Conservation (phyloP, 805 yeast genomes). For the Kodamaea neixiangensis region DNA sequence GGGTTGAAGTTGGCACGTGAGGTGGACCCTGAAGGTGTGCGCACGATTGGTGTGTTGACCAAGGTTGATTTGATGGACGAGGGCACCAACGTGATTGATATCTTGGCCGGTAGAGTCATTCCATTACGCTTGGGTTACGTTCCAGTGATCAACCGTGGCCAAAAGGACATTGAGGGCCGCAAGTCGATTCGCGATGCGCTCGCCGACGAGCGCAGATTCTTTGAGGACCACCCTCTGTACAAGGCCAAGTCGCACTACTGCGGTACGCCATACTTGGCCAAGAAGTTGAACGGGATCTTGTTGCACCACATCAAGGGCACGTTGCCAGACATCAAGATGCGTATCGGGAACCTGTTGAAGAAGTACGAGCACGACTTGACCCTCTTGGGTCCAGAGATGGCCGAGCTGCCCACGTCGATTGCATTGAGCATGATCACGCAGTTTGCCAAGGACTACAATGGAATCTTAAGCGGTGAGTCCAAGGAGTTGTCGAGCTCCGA, state of each 20-base stretch:
- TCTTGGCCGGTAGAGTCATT: slow-evolving; percentile 91
- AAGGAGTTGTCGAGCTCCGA: slow-evolving; percentile 87
- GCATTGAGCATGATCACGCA: slow-evolving; percentile 90
- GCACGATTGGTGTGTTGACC: slow-evolving; percentile 96
- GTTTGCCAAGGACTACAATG: slow-evolving; percentile 87
- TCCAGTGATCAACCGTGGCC: slow-evolving; percentile 86
- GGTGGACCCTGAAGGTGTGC: slow-evolving; percentile 93
- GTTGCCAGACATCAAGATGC: slow-evolving; percentile 86
- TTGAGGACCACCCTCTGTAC: slow-evolving; percentile 88
- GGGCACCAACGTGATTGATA: slow-evolving; percentile 96
- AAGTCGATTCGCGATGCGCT: slow-evolving; percentile 89
- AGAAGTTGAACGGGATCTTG: slow-evolving; percentile 83
- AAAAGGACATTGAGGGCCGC: slow-evolving; percentile 86
- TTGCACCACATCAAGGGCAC: slow-evolving; percentile 70
- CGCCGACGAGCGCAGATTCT: slow-evolving; percentile 74
- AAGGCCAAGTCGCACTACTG: slow-evolving; percentile 92
- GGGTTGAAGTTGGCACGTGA: slow-evolving; percentile 95
- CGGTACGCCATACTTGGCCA: slow-evolving; percentile 97
- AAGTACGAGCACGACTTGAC: slow-evolving; percentile 79
- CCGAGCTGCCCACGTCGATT: slow-evolving; percentile 85
- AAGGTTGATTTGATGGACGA: slow-evolving; percentile 97
- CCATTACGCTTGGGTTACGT: slow-evolving; percentile 95
- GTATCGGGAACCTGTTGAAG: slow-evolving; percentile 57
- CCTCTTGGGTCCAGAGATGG: slow-evolving; percentile 82
- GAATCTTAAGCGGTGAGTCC: slow-evolving; percentile 89